Evolutionary conservation across 495 filamentous ascomycete species (phyloP).

Genomic region (Xanthoparmelia taractica): DNA sequence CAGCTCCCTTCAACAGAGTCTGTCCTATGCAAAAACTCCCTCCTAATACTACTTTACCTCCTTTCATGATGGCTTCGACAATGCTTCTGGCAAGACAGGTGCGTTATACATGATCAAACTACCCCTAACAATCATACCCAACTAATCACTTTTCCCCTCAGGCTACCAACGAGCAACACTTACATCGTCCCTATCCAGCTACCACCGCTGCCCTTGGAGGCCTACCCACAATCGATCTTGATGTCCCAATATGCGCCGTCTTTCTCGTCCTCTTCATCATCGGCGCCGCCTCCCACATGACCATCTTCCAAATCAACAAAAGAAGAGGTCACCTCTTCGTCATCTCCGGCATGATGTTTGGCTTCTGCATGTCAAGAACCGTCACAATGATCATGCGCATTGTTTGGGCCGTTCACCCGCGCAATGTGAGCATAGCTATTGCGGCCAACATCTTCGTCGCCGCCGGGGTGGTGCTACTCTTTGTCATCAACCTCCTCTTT

Average conservation of each 20-base stretch:
- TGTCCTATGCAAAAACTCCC: too few species aligned
- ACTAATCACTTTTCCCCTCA: background rate
- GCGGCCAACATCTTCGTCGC: constrained; percentile 67
- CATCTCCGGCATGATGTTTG: constrained; percentile 60
- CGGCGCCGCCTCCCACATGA: constrained; percentile 55
- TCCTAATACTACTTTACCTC: too few species aligned
- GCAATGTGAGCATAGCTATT: constrained; percentile 52
- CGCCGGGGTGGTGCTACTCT: constrained; percentile 71
- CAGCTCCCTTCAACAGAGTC: too few species aligned
- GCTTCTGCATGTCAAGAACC: constrained; percentile 70
- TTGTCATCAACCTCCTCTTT: constrained; percentile 72
- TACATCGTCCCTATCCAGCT: constrained; percentile 36
- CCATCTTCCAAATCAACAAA: constrained; percentile 54
- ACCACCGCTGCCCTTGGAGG: constrained; percentile 50
- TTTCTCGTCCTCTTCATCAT: constrained; percentile 58
- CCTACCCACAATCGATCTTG: constrained; percentile 45
- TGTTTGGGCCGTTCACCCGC: constrained; percentile 34
- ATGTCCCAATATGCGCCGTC: constrained; percentile 57
- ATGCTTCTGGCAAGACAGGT: background rate
- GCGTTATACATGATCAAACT: background rate
- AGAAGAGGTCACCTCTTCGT: constrained; percentile 59
- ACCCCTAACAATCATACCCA: background rate
- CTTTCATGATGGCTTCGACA: too few species aligned
- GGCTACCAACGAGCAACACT: background rate
- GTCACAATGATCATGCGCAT: constrained; percentile 58